Conservation (phyloP, 139 green algal species). For the Spirogloea muscicola region DNA sequence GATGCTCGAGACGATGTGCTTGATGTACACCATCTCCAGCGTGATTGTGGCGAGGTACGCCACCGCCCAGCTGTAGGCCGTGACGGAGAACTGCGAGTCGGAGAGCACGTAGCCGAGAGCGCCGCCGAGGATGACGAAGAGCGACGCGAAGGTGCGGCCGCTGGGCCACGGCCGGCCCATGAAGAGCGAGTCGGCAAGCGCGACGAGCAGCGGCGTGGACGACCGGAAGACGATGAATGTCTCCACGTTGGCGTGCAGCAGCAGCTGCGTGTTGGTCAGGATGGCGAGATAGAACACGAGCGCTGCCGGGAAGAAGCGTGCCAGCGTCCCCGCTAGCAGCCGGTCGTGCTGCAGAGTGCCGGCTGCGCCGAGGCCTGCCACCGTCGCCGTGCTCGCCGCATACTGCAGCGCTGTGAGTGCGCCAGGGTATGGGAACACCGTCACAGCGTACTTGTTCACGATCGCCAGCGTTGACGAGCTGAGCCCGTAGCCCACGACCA, state of each 20-base stretch:
- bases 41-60: conserved; percentile 30
- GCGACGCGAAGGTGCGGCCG: conserved; percentile 7
- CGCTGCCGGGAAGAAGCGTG: conserved; percentile 19
- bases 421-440: conserved; percentile 18
- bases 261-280: conserved; percentile 36
- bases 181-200: conserved; percentile 25
- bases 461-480: conserved; percentile 36
- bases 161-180: conserved; percentile 17
- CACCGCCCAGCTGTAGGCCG: conserved; percentile 27
- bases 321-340: conserved; percentile 3
- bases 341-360: conserved; percentile 5
- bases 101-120: conserved; percentile 19
- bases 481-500: conserved; percentile 41
- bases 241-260: conserved; percentile 30
- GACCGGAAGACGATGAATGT: conserved; percentile 43
- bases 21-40: conserved; percentile 42
- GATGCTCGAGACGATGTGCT: conserved; percentile 26
- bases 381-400: neutral
- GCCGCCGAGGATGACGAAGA: conserved; percentile 24
- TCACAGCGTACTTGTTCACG: conserved; percentile 43
- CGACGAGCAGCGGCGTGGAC: conserved; percentile 26
- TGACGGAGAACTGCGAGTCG: conserved; percentile 22
- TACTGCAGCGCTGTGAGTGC: conserved; percentile 24
- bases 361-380: neutral
- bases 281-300: conserved; percentile 31